Percentiles rank a stretch among this genome's conserved stretches.
These are phyloP conservation scores for Tolypocladium ophioglossoides DNA, from an alignment of 2,329 filamentous ascomycete genomes.

Conservation along the genomic window DNA sequence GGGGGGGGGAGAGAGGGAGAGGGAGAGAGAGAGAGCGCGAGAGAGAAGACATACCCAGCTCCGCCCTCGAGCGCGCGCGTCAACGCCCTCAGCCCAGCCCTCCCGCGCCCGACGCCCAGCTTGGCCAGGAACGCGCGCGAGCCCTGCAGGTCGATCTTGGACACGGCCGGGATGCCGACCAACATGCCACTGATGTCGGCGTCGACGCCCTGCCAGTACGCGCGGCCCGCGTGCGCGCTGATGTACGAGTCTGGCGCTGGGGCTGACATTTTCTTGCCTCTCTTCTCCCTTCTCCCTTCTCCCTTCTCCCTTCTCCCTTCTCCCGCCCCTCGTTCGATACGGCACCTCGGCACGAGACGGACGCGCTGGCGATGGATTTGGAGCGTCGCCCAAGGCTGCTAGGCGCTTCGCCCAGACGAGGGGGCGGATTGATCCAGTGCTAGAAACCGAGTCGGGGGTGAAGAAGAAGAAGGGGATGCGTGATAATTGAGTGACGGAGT, in stretches of 20 bases:
- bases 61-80: slow-evolving; percentile 12
- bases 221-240: slow-evolving; percentile 20
- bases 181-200: slow-evolving; percentile 58
- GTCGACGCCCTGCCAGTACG: slow-evolving; percentile 33
- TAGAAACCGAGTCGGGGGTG: neutral
- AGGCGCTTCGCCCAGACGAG: neutral
- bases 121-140: slow-evolving; percentile 52
- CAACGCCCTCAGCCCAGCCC: neutral
- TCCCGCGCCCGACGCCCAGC: slow-evolving; percentile 28
- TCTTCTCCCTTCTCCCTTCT: no score
- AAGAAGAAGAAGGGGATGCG: neutral
- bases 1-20: neutral
- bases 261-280: neutral
- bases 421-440: neutral
- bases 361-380: neutral
- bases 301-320: no score
- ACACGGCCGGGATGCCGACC: slow-evolving; percentile 42
- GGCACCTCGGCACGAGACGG: neutral
- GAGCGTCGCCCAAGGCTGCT: neutral
- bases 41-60: slow-evolving; percentile 9
- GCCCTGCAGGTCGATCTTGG: slow-evolving; percentile 50
- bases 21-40: no score
- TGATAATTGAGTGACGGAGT: neutral
- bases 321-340: no score
- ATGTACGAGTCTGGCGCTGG: slow-evolving; percentile 16